phyloP scores from a whole-genome alignment of 1,284 basidiomycete species.

The Xerocomus amazonicus region DNA sequence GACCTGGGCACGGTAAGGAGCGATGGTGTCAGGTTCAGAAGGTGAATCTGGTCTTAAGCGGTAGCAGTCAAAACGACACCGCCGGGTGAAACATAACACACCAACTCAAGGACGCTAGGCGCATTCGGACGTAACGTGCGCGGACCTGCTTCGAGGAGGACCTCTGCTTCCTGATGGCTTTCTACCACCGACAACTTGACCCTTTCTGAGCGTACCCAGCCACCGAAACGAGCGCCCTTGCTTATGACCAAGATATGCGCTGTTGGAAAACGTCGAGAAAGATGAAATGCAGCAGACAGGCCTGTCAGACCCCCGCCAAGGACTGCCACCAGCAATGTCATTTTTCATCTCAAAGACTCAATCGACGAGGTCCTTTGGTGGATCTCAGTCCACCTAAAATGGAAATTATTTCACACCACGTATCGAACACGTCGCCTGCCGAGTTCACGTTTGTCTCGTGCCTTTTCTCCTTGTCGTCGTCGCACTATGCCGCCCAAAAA shows the following conservation, averaged over 20 bases:
- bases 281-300: constrained; percentile 76
- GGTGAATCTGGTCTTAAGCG: constrained; percentile 57
- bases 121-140: constrained; percentile 77
- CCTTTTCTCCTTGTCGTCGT: constrained; percentile 2
- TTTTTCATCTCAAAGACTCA: too few species aligned
- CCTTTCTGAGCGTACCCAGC: constrained; percentile 75
- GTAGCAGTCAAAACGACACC: constrained; percentile 15
- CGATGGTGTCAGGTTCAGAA: constrained; percentile 57
- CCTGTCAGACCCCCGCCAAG: constrained; percentile 84
- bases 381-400: neutral
- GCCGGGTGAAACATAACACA: constrained; percentile 40
- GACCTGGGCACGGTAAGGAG: constrained; percentile 63
- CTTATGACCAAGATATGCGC: constrained; percentile 70
- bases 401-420: constrained; percentile 24
- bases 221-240: constrained; percentile 62
- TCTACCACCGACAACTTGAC: constrained; percentile 31
- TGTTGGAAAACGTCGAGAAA: constrained; percentile 62
- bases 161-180: constrained; percentile 37
- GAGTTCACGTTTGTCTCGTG: constrained; percentile 1
- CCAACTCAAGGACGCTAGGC: constrained; percentile 73
- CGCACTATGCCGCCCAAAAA: constrained; percentile 23
- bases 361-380: neutral
- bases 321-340: constrained; percentile 49
- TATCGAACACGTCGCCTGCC: constrained; percentile 25
- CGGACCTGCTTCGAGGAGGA: constrained; percentile 80